Evolutionary conservation across 108 stramenopile species (phyloP).

Genomic region (Pelagomonas calceolata): DNA sequence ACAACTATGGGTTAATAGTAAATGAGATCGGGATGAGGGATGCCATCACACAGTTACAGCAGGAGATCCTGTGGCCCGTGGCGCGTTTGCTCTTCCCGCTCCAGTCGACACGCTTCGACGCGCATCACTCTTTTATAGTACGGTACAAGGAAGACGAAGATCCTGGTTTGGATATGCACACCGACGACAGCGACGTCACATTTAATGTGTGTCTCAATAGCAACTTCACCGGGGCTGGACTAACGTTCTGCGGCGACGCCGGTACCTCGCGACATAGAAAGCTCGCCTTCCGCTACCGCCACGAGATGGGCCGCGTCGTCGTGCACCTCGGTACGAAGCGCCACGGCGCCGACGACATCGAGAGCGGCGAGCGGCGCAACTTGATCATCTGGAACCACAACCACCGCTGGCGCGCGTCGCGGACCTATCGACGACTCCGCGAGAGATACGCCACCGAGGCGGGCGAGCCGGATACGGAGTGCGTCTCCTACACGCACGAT

Average conservation of each 20-base stretch:
- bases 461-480: not conserved
- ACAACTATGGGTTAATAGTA: constrained; percentile 33
- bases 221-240: constrained; percentile 26
- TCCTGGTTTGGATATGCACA: constrained; percentile 39
- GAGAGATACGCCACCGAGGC: not conserved
- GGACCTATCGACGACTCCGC: not conserved
- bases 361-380: constrained; percentile 23
- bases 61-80: constrained; percentile 24
- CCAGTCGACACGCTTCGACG: constrained; percentile 20
- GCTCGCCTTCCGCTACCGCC: not conserved
- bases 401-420: not conserved
- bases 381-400: constrained; percentile 30
- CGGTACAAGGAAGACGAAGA: constrained; percentile 26
- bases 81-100: constrained; percentile 15
- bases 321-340: constrained; percentile 32
- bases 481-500: not conserved
- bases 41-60: constrained; percentile 16
- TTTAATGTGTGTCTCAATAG: constrained; percentile 38
- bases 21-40: constrained; percentile 30
- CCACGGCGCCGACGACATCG: constrained; percentile 41
- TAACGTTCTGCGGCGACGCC: constrained; percentile 34
- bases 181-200: constrained; percentile 39
- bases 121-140: constrained; percentile 39
- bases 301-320: not conserved
- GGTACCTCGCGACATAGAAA: constrained; percentile 28